Evolutionary conservation across 768 basidiomycete species (phyloP).

Genomic region (Tylopilus felleus): DNA sequence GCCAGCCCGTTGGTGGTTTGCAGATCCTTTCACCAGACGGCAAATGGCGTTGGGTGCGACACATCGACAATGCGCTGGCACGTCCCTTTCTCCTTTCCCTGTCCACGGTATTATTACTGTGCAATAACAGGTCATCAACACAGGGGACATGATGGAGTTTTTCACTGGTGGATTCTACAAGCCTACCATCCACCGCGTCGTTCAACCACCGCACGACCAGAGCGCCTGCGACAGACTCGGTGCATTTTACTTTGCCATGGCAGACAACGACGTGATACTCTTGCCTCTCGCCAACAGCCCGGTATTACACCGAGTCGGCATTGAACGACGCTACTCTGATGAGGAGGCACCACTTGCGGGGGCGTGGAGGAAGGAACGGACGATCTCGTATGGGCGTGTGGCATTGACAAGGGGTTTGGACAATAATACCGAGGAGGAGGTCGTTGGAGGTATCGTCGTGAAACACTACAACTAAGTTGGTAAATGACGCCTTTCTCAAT

Average conservation of each 20-base stretch:
- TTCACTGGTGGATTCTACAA: conserved; percentile 57
- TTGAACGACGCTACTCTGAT: conserved; percentile 36
- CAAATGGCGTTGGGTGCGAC: conserved; percentile 55
- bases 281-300: conserved; percentile 45
- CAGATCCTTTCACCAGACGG: conserved; percentile 53
- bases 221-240: conserved; percentile 46
- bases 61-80: conserved; percentile 56
- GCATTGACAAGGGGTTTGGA: conserved; percentile 38
- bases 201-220: conserved; percentile 56
- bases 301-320: conserved; percentile 43
- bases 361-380: conserved; percentile 48
- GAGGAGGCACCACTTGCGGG: conserved; percentile 46
- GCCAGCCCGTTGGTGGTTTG: conserved; percentile 55
- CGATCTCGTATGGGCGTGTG: conserved; percentile 49
- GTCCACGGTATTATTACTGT: not conserved
- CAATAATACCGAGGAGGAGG: conserved; percentile 43
- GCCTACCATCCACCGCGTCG: conserved; percentile 58
- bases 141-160: conserved; percentile 56
- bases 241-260: conserved; percentile 52
- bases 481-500: too few species aligned
- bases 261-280: conserved; percentile 49
- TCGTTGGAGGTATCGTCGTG: too few species aligned
- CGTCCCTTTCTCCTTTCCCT: not conserved
- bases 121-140: too few species aligned
- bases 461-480: too few species aligned